A percentile compares a stretch with the other conserved stretches of the same genome.
phyloP scores from a whole-genome alignment of 73 alveolate genomes.

The Durusdinium trenchii region DNA sequence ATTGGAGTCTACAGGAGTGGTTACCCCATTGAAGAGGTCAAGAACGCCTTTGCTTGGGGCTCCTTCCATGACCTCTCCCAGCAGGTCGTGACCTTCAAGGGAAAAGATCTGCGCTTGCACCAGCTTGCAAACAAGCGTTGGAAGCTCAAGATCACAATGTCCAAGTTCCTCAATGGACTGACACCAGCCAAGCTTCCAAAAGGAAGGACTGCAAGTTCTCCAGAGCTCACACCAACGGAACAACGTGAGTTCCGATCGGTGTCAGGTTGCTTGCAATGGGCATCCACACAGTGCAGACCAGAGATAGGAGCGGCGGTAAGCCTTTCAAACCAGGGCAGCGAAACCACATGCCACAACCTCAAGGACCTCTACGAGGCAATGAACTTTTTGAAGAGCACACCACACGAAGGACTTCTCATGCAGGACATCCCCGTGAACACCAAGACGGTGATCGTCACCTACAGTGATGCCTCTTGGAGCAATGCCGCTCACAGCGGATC shows the following conservation, averaged over 20 bases:
- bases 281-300: background rate
- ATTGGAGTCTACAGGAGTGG: background rate
- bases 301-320: background rate
- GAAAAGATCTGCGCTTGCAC: background rate
- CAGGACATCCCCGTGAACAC: background rate
- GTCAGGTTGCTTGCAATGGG: constrained; percentile 29
- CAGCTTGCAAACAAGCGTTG: background rate
- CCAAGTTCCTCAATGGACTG: background rate
- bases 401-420: background rate
- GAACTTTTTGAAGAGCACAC: background rate
- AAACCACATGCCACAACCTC: background rate
- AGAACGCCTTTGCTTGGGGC: constrained; percentile 34
- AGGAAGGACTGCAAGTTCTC: background rate
- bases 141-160: background rate
- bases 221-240: background rate
- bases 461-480: constrained; percentile 2
- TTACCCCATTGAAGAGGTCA: background rate
- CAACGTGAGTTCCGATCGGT: background rate
- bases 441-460: background rate
- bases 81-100: background rate
- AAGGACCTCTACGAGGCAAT: background rate
- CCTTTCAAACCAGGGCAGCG: background rate
- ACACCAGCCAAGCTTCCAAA: background rate
- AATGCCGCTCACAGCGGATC: background rate
- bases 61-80: background rate